Conservation (phyloP, 176 grass and related monocot genomes). For the Musa acuminata region DNA sequence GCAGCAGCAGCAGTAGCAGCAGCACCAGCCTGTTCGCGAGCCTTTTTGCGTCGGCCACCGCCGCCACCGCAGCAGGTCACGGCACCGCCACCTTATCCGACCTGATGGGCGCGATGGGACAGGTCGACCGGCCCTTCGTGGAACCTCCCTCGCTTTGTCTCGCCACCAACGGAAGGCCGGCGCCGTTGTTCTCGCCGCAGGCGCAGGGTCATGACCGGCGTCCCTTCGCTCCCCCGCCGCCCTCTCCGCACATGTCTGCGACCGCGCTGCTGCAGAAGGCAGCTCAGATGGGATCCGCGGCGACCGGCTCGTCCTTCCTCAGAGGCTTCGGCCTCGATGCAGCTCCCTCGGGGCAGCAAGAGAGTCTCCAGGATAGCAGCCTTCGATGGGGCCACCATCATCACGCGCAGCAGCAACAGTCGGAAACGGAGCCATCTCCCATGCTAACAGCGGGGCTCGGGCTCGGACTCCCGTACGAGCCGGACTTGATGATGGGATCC, state of each 20-base stretch:
- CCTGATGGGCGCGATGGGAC: conserved; percentile 13
- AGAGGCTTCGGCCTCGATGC: conserved; percentile 46
- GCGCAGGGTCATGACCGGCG: conserved; percentile 22
- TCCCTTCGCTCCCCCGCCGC: conserved; percentile 37
- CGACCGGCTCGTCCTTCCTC: conserved; percentile 64
- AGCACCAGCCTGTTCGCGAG: conserved; percentile 52
- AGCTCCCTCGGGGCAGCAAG: conserved; percentile 31
- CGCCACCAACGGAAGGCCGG: conserved; percentile 26
- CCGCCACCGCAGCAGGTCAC: conserved; percentile 19
- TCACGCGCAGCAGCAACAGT: conserved; percentile 20
- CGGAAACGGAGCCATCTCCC: conserved; percentile 30
- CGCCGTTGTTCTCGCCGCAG: conserved; percentile 39
- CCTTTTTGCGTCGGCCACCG: conserved; percentile 51
- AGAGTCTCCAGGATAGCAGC: conserved; percentile 22
- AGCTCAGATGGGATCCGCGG: conserved; percentile 73
- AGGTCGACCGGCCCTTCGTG: conserved; percentile 5
- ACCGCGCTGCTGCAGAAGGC: conserved; percentile 92
- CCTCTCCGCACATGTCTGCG: conserved; percentile 80
- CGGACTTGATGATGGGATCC: conserved; percentile 75
- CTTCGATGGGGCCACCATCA: conserved; percentile 35
- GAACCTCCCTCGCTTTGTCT: conserved; percentile 70
- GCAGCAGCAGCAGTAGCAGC: conserved; percentile 22
- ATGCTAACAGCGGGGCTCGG: conserved; percentile 73
- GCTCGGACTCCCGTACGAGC: conserved; percentile 57
- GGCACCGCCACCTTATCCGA: conserved; percentile 21